Base-by-base conservation (phyloP, 305 asterid species). In the Andrographis paniculata region DNA sequence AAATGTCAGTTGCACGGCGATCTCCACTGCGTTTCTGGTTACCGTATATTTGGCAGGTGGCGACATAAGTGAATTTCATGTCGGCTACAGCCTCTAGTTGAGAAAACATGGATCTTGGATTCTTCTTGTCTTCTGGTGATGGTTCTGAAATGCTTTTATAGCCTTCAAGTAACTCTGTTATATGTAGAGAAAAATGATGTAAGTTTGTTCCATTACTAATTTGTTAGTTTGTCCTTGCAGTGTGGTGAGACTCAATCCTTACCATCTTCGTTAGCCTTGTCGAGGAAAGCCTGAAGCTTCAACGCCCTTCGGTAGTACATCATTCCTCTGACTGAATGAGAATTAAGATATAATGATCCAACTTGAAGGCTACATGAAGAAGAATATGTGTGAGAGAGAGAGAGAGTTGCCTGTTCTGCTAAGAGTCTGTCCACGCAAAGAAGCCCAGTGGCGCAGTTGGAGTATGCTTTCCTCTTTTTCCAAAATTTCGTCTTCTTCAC, bases 361-460 rank as follows among this genome's bases (percentile, higher is more conserved):
- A 59, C 35, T 53, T 30, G 53, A 44, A 44, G 45, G 38, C 50
- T 19, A 30, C 15, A 15, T 22, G 20, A 27, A 9, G 46, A 14
- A 41, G 37, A 52, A 14, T 37, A 44, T 43, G 30, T 14, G 48
- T 18, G 15, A 9, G 24, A 49, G 45, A 50, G 58, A 11, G 24
- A 64, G 41, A 14, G 28, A 53, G 56, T 44, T 52, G 80, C 99
- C 93, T 63, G 99, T 92, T 84, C 99, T 74, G 76, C 84, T 61
- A 36, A 92, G 95, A 53, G 99, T 92, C 66, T 92, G 99, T 63
- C 97, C 99, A 68, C 99, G 81, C 78, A 92, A 75, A 55, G 99
- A 92, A 36, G 95, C 99, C 99, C 99, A 92, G 55, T 92, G 97
- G 64, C 99, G 97, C 53, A 92, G 76, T 57, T 84, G 99, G 61